Percentiles rank a stretch among this genome's conserved stretches.
These are phyloP conservation scores for Piloderma croceum DNA, from an alignment of 768 basidiomycete genomes.

Conservation along the genomic window DNA sequence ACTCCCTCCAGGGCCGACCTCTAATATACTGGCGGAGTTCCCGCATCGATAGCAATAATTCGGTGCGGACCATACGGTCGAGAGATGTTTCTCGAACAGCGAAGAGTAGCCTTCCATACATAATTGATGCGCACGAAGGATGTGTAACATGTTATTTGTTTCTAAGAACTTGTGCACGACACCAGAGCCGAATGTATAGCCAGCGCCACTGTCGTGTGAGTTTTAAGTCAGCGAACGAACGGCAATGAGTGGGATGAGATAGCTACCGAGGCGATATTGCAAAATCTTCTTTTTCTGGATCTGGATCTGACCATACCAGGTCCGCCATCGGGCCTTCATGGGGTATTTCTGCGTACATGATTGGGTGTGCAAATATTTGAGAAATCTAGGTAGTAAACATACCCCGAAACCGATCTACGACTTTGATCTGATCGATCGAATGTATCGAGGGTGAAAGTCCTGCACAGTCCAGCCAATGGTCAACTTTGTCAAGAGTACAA, in stretches of 20 bases:
- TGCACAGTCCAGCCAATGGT: constrained; percentile 27
- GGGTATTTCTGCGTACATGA: constrained; percentile 72
- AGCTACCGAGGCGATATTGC: constrained; percentile 94
- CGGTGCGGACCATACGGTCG: constrained; percentile 97
- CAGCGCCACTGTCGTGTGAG: constrained; percentile 69
- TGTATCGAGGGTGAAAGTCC: constrained; percentile 97
- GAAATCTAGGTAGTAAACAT: constrained; percentile 19
- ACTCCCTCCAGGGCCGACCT: constrained; percentile 82
- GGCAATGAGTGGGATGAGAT: constrained; percentile 10
- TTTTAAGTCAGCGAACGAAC: constrained; percentile 13
- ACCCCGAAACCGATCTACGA: constrained; percentile 98
- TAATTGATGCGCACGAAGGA: constrained; percentile 95
- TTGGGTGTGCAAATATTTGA: constrained; percentile 18
- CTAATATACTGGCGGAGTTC: constrained; percentile 93
- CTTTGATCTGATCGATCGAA: constrained; percentile 99
- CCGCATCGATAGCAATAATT: constrained; percentile 99
- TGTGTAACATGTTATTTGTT: constrained; percentile 94
- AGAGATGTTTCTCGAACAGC: constrained; percentile 91
- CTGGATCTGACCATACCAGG: constrained; percentile 99
- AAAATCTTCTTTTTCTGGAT: constrained; percentile 98
- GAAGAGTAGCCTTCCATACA: constrained; percentile 99
- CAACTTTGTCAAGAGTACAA: not conserved
- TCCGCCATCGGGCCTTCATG: constrained; percentile 99
- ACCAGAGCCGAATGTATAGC: constrained; percentile 97
- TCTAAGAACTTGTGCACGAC: constrained; percentile 97